Percentiles rank a stretch among this genome's conserved stretches.
Conservation (phyloP, 345 rosid species). For the Eucalyptus leucophloia region DNA sequence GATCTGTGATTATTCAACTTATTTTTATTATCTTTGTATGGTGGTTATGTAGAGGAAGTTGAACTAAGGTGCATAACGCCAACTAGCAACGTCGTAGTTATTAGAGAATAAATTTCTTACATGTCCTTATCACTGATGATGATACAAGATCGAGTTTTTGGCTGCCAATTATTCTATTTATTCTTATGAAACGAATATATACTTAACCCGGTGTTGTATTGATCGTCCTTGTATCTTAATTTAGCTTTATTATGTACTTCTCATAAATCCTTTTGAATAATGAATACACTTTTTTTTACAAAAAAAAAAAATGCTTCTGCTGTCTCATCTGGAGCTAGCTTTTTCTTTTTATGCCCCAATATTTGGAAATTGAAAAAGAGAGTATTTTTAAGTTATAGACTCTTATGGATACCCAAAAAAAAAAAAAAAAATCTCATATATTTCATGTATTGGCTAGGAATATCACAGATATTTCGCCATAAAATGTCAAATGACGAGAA, state of each 20-base stretch:
- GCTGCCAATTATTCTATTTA: too few species aligned
- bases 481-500: background rate
- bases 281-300: too few species aligned
- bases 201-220: fast-evolving
- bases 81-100: background rate
- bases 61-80: fast-evolving
- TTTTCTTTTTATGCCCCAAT: background rate
- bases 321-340: background rate
- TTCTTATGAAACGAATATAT: too few species aligned
- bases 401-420: background rate
- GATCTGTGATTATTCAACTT: too few species aligned
- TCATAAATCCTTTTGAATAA: too few species aligned
- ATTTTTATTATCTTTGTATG: background rate
- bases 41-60: background rate
- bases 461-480: fast-evolving
- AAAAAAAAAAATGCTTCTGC: background rate
- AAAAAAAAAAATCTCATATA: background rate
- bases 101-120: too few species aligned
- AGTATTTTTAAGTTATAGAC: background rate
- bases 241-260: too few species aligned
- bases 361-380: background rate
- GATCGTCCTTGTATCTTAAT: too few species aligned
- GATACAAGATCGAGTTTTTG: fast-evolving
- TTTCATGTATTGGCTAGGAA: background rate
- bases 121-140: fast-evolving